Evolutionary conservation across 345 rosid species (phyloP).

Genomic region (Rhizophora apiculata): DNA sequence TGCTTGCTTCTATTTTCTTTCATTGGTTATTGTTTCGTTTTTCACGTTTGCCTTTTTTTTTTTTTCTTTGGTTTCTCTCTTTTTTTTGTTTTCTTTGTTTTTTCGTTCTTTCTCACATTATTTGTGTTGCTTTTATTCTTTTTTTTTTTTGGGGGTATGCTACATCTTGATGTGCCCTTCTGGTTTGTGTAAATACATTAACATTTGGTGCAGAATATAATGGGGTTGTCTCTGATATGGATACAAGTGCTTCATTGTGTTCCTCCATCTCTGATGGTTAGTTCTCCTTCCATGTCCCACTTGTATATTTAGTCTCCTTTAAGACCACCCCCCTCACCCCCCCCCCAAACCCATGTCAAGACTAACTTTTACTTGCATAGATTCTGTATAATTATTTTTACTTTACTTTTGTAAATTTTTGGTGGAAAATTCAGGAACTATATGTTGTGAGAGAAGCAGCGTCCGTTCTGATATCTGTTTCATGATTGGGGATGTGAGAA

Average conservation of each 20-base stretch:
- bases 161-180: not conserved
- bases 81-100: not conserved
- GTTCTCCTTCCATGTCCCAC: conserved; percentile 5
- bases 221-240: conserved; percentile 22
- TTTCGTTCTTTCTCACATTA: not conserved
- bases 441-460: conserved; percentile 73
- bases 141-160: not conserved
- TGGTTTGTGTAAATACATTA: conserved; percentile 51
- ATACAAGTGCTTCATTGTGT: conserved; percentile 39
- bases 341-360: not conserved
- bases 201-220: conserved; percentile 47
- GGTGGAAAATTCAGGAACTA: conserved; percentile 47
- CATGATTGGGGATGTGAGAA: conserved; percentile 76
- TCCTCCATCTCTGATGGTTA: conserved; percentile 59
- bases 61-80: not conserved
- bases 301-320: not conserved
- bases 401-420: not conserved
- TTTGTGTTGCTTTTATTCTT: not conserved
- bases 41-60: not conserved
- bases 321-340: too few species aligned
- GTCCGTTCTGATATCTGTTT: conserved; percentile 60
- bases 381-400: not conserved
- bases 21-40: not conserved
- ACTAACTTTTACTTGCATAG: not conserved
- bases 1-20: not conserved